phyloP scores from a whole-genome alignment of 768 basidiomycete genomes.

The Macrocybe gigantea region DNA sequence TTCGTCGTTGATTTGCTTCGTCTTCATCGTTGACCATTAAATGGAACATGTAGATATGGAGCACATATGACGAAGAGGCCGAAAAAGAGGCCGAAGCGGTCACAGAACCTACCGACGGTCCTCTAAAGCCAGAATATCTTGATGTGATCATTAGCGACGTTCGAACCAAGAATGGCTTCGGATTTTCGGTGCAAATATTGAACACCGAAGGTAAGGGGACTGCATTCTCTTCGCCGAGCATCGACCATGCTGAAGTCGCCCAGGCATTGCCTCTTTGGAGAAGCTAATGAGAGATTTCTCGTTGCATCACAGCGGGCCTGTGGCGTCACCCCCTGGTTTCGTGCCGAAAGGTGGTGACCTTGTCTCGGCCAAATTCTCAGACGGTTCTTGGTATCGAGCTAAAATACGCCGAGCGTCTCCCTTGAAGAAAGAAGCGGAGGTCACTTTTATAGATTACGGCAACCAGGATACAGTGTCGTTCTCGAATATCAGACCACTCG shows the following conservation, averaged over 20 bases:
- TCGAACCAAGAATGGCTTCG: slow-evolving; percentile 64
- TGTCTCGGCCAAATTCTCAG: slow-evolving; percentile 92
- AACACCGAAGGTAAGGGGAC: slow-evolving; percentile 72
- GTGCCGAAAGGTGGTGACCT: slow-evolving; percentile 81
- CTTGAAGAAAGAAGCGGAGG: slow-evolving; percentile 88
- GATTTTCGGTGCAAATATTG: slow-evolving; percentile 89
- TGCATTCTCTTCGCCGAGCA: neutral
- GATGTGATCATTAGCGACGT: slow-evolving; percentile 93
- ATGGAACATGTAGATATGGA: slow-evolving; percentile 65
- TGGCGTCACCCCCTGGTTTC: slow-evolving; percentile 58
- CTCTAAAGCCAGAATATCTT: slow-evolving; percentile 79
- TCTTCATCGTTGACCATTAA: neutral
- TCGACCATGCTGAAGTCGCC: neutral
- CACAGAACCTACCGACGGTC: slow-evolving; percentile 37
- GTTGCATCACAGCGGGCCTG: slow-evolving; percentile 68
- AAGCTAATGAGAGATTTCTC: slow-evolving; percentile 95
- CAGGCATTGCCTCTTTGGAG: slow-evolving; percentile 88
- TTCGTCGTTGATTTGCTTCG: neutral
- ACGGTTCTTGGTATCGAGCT: slow-evolving; percentile 95
- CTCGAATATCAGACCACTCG: slow-evolving; percentile 81
- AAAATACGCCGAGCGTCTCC: slow-evolving; percentile 83
- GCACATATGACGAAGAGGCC: slow-evolving; percentile 71
- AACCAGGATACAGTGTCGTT: slow-evolving; percentile 89
- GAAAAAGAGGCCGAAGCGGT: slow-evolving; percentile 47
- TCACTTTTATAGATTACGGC: slow-evolving; percentile 93